Evolutionary conservation across 225 moss, liverwort and hornwort genomes (phyloP), one percentile per base, ranked within the genome.

Genomic region (Rhytidiadelphus loreus): DNA sequence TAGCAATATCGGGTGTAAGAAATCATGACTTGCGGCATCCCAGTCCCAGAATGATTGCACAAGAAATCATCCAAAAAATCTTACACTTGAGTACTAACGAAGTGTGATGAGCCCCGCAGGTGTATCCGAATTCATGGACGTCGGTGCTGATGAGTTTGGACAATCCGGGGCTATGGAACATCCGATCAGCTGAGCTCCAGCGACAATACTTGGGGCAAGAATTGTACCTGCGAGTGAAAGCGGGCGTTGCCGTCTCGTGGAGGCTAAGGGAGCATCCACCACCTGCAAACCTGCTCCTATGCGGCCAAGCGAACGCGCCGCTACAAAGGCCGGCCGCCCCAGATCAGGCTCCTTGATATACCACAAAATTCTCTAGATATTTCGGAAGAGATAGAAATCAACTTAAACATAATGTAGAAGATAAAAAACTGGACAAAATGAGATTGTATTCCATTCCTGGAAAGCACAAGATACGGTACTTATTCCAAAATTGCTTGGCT

Each of bases 401-500:
- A 55, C 35, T 39, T 22, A 14, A 14, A n/a, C 3, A 50, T 60
- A 60, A 20, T 16, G 37, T 5, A 29, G 2, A 39, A 57, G 6
- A 62, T 30, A 2, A 28, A 16, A 62, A 62, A 16, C n/a, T 50
- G 11, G 16, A 56, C 66, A 68, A 66, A 61, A 66, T 56, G 79
- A 68, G 80, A 86, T 62, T 78, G 39, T 77, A 65, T 81, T 83
- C 81, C n/a, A 61, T 77, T 80, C 52, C 87, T 74, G 21, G 28
- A 88, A 43, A 48, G 32, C 64, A 86, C 79, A 75, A 72, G 73
- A 74, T 12, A 64, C 61, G 24, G 80, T 63, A 74, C 73, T 69
- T 87, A 86, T 81, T 88, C 52, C 75, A 90, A 89, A 92, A 87
- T 81, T 86, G 88, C 87, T 83, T 77, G 84, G 64, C 86, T 64